phyloP scores from a whole-genome alignment of 768 basidiomycete genomes.

The Rhizopogon salebrosus region DNA sequence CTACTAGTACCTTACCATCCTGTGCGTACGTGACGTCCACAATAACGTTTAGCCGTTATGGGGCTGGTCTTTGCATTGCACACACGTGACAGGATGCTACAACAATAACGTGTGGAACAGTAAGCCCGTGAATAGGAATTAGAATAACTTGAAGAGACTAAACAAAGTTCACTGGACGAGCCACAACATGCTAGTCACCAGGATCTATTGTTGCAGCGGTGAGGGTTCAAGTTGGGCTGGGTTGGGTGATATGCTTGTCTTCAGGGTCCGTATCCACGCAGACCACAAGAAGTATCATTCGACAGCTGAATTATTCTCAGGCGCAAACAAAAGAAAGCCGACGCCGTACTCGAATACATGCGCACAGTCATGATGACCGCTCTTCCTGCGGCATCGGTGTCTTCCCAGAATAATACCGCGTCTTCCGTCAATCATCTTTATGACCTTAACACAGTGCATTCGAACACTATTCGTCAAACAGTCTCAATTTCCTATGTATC shows the following conservation, averaged over 20 bases:
- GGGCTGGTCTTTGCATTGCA: background rate
- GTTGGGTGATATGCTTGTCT: background rate
- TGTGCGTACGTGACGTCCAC: slow-evolving; percentile 10
- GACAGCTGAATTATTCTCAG: background rate
- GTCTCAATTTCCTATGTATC: slow-evolving; percentile 18
- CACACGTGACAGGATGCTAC: no score
- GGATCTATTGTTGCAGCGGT: background rate
- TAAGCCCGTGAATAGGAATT: slow-evolving; percentile 2
- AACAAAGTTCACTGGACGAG: background rate
- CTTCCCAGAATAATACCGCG: slow-evolving; percentile 47
- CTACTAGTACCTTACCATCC: no score
- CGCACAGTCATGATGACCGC: background rate
- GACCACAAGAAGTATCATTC: background rate
- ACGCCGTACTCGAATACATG: background rate
- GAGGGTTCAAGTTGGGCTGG: no score
- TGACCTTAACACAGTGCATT: slow-evolving; percentile 46
- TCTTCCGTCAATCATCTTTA: slow-evolving; percentile 56
- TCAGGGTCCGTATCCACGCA: background rate
- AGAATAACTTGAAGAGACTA: slow-evolving; percentile 19
- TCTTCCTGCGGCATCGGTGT: slow-evolving; percentile 22
- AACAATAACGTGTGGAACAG: background rate
- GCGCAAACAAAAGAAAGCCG: background rate
- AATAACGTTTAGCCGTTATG: slow-evolving; percentile 18
- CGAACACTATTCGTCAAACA: slow-evolving; percentile 35
- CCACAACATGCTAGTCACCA: background rate